phyloP scores from a whole-genome alignment of 805 yeast species.

The Saccharomyces mikatae region DNA sequence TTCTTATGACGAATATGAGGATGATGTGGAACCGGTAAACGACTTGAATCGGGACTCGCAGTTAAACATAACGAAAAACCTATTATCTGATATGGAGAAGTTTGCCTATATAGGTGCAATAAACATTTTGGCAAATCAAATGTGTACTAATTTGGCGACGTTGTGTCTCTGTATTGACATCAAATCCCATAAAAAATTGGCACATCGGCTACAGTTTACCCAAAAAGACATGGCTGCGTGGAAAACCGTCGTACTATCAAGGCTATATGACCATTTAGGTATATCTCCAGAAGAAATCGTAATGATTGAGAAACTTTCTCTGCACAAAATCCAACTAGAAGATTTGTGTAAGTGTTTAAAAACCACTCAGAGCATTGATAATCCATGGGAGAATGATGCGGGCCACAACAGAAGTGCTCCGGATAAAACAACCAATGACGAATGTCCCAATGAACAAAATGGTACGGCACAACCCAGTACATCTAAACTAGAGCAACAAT shows the following conservation, averaged over 20 bases:
- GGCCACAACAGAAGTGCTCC: background rate
- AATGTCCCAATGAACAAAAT: background rate
- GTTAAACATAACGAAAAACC: constrained; percentile 66
- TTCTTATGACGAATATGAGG: constrained; percentile 33
- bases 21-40: constrained; percentile 27
- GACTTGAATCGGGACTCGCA: constrained; percentile 40
- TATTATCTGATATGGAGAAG: constrained; percentile 76
- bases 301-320: constrained; percentile 81
- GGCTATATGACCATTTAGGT: constrained; percentile 76
- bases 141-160: constrained; percentile 72
- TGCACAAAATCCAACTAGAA: constrained; percentile 68
- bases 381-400: constrained; percentile 35
- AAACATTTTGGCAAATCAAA: constrained; percentile 63
- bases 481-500: background rate
- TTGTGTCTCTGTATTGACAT: constrained; percentile 44
- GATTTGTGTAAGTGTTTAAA: constrained; percentile 64
- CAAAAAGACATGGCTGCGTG: constrained; percentile 79
- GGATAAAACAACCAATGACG: constrained; percentile 1
- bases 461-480: background rate
- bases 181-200: constrained; percentile 38
- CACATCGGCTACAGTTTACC: constrained; percentile 53
- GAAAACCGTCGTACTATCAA: constrained; percentile 64
- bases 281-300: constrained; percentile 62
- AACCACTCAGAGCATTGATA: constrained; percentile 41
- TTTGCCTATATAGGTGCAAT: constrained; percentile 87